Evolutionary conservation across 2,329 filamentous ascomycete genomes (phyloP).

Genomic region (Paecilomyces variotii): DNA sequence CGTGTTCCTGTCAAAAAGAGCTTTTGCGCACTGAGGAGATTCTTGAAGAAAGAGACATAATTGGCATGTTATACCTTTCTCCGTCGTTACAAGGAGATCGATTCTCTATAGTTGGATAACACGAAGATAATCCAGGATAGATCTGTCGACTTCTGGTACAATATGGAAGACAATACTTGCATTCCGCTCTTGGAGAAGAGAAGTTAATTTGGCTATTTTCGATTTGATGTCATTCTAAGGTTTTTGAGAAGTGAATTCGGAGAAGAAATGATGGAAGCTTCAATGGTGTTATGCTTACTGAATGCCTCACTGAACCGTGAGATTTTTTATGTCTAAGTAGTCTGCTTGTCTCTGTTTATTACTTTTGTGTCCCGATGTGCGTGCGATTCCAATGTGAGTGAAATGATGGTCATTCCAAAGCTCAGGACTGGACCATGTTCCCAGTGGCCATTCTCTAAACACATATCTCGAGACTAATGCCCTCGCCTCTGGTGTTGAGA

Average conservation of each 20-base stretch:
- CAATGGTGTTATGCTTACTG: background rate
- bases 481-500: no score
- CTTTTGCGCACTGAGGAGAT: constrained; percentile 10
- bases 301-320: background rate
- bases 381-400: background rate
- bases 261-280: background rate
- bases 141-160: background rate
- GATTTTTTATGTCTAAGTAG: background rate
- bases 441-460: no score
- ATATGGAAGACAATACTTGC: background rate
- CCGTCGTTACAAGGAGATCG: background rate
- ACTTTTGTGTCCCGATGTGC: background rate
- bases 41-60: constrained; percentile 9
- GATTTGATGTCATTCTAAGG: background rate
- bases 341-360: background rate
- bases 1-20: constrained; percentile 9
- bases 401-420: background rate
- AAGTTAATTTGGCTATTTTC: background rate
- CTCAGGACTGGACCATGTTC: no score
- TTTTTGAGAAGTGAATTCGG: background rate
- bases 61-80: background rate
- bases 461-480: no score
- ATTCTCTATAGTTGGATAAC: background rate
- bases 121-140: background rate
- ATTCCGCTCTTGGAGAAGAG: background rate